Base-by-base conservation (phyloP, 192 early-diverging fungal species). In the Mortierella claussenii region DNA sequence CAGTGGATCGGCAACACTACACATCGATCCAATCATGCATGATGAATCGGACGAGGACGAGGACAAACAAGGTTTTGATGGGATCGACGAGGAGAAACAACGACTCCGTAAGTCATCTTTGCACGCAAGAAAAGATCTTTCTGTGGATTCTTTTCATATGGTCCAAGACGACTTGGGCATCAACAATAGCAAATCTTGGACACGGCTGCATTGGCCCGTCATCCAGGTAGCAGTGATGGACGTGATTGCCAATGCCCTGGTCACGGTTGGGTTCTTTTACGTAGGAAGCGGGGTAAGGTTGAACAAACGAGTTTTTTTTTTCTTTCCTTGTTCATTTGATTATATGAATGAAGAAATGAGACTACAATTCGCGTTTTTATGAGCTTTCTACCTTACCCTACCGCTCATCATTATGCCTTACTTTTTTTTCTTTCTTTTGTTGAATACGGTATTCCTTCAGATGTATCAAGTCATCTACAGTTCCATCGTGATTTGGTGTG, bases 391-490 rank as follows among this genome's bases (percentile, higher is more conserved):
- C n/a, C n/a, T n/a, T n/a, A n/a, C n/a, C n/a, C n/a, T n/a, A n/a
- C n/a, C n/a, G n/a, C n/a, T 31, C 33, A 43, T 18, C 40, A 20
- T 50, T 46, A 11, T 59, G 43, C 55, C 23, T 23, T 55, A 31
- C 55, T 52, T 60, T 54, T 65, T 31, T 28, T 11, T 46, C 30
- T 64, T 34, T 49, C 21, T 18, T 42, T 33, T n/a, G n/a, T n/a
- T n/a, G n/a, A n/a, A n/a, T n/a, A n/a, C n/a, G n/a, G n/a, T n/a
- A n/a, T 1, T 26, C 6, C 30, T 20, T 23, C 69, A 88, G 87
- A 86, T 86, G 84, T 88, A 83, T 47, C 87, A 88, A 81, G 82
- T 88, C 17, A 86, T 88, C 45, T 86, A 88, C 55, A 83, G 82
- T 42, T 85, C 83, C 17, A 83, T 88, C 17, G 87, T 88, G 24